Percentiles rank a stretch among this genome's conserved stretches.
phyloP scores from a whole-genome alignment of 345 rosid genomes.

The Dipteronia dyeriana region DNA sequence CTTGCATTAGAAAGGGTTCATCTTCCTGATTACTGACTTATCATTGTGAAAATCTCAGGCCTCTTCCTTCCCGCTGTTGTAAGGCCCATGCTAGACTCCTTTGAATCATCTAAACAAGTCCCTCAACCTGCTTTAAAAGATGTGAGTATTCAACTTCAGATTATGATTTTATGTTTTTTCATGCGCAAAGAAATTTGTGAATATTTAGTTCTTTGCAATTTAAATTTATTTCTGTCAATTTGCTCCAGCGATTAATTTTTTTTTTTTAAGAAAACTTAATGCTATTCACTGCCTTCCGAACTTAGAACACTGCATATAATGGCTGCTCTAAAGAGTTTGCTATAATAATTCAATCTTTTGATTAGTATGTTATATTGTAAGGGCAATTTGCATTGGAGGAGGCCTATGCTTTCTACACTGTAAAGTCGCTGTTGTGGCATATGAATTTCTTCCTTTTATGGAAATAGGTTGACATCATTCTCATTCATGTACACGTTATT shows the following conservation, averaged over 20 bases:
- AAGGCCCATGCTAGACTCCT: conserved; percentile 90
- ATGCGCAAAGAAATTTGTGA: not conserved
- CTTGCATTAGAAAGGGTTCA: not conserved
- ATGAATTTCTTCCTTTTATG: not conserved
- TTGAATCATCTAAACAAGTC: conserved; percentile 81
- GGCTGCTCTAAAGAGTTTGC: not conserved
- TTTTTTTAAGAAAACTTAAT: not conserved
- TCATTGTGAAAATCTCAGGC: conserved; percentile 46
- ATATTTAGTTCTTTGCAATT: not conserved
- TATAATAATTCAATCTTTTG: not conserved
- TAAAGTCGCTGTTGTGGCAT: not conserved
- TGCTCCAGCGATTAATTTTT: conserved; percentile 48
- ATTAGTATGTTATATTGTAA: not conserved
- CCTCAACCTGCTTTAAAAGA: conserved; percentile 71
- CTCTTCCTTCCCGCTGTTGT: conserved; percentile 95
- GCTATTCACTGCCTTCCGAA: not conserved
- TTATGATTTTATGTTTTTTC: not conserved
- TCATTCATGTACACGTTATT: not conserved
- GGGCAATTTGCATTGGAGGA: not conserved
- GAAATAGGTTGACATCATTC: not conserved
- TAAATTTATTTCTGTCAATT: conserved; percentile 54
- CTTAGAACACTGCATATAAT: not conserved
- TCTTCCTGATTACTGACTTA: not conserved
- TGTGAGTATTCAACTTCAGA: conserved; percentile 48
- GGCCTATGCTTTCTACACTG: not conserved